These are phyloP conservation scores for Diutina mesorugosa DNA, from an alignment of 1,139 yeast genomes.

Conservation along the genomic window DNA sequence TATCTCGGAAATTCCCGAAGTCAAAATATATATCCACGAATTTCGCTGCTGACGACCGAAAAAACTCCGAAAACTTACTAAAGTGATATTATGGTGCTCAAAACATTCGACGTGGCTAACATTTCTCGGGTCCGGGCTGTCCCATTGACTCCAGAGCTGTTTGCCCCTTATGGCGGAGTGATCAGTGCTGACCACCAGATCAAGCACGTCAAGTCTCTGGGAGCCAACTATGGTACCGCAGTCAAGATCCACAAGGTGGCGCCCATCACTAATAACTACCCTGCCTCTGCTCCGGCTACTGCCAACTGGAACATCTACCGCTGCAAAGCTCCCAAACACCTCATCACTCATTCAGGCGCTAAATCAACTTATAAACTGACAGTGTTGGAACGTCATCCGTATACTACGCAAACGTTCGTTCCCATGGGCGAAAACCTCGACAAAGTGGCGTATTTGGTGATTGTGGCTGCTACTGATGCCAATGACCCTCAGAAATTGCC, in stretches of 20 bases:
- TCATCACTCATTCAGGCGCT: constrained; percentile 19
- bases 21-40: neutral
- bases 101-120: neutral
- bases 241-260: constrained; percentile 63
- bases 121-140: constrained; percentile 14
- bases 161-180: constrained; percentile 32
- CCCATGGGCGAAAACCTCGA: constrained; percentile 63
- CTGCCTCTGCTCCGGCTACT: constrained; percentile 26
- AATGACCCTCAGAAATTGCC: constrained; percentile 34
- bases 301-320: constrained; percentile 80
- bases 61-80: neutral
- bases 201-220: constrained; percentile 16
- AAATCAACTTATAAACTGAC: constrained; percentile 35
- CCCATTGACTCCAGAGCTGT: constrained; percentile 28
- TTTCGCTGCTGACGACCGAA: neutral
- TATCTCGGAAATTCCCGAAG: neutral
- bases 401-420: constrained; percentile 76
- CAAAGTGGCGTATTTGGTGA: constrained; percentile 55
- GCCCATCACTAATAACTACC: constrained; percentile 44
- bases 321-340: constrained; percentile 61
- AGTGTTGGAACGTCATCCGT: constrained; percentile 85
- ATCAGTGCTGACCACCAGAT: constrained; percentile 34
- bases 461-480: constrained; percentile 52
- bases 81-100: neutral
- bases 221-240: constrained; percentile 94